Percentiles rank a stretch among this genome's conserved stretches.
Conservation (phyloP, 78 protist species). For the slime mould (Dictyostelium discoideum) region DNA sequence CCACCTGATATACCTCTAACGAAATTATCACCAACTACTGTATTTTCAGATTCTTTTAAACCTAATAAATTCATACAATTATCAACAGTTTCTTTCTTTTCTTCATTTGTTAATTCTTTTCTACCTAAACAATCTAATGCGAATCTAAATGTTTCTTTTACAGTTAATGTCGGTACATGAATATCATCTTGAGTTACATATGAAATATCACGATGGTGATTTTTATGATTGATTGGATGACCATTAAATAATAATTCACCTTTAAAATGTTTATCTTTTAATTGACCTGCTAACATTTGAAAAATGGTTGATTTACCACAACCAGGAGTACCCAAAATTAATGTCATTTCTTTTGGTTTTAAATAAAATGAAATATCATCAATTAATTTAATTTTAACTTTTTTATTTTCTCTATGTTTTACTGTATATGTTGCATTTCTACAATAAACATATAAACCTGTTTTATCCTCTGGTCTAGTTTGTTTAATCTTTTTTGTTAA, state of each 20-base stretch:
- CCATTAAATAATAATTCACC: constrained; percentile 62
- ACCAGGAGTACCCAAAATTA: constrained; percentile 77
- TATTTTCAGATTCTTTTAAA: constrained; percentile 20
- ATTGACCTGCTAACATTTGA: constrained; percentile 46
- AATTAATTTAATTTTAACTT: constrained; percentile 4
- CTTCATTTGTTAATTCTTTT: background rate
- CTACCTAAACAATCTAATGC: constrained; percentile 66
- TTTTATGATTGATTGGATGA: constrained; percentile 32
- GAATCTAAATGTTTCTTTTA: constrained; percentile 73
- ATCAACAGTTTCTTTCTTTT: constrained; percentile 50
- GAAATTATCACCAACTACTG: constrained; percentile 62
- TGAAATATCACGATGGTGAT: constrained; percentile 61
- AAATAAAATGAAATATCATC: constrained; percentile 55
- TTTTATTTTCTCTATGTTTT: constrained; percentile 10
- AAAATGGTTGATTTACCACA: constrained; percentile 76
- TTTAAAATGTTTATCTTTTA: background rate
- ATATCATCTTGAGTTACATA: constrained; percentile 64
- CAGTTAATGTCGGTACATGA: constrained; percentile 61
- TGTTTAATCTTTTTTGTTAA: background rate
- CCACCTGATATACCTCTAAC: constrained; percentile 84
- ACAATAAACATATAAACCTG: constrained; percentile 53
- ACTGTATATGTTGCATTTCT: constrained; percentile 17
- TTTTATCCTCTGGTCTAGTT: background rate
- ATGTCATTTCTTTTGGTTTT: constrained; percentile 77
- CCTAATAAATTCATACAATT: constrained; percentile 22